These are phyloP conservation scores for Metarhizium brunneum DNA, from an alignment of 2,329 filamentous ascomycete genomes.

Conservation along the genomic window DNA sequence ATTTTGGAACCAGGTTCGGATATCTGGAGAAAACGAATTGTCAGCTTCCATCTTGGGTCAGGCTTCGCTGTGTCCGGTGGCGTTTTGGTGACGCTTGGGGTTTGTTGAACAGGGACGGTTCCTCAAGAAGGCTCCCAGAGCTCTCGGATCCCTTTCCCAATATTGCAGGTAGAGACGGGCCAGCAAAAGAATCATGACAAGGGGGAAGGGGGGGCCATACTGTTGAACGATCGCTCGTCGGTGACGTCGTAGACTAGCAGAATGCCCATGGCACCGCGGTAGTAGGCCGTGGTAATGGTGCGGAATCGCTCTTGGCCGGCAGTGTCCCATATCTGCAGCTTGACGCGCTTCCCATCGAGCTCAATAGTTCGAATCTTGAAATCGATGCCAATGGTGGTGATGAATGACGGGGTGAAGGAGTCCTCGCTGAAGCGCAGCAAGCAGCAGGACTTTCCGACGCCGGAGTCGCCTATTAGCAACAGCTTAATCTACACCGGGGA, in stretches of 20 bases:
- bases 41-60: not conserved
- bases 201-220: constrained; percentile 42
- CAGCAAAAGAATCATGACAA: not conserved
- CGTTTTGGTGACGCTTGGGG: too few species aligned
- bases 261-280: constrained; percentile 96
- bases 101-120: not conserved
- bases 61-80: not conserved
- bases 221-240: constrained; percentile 90
- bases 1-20: constrained; percentile 98
- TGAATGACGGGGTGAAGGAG: constrained; percentile 95
- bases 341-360: constrained; percentile 95
- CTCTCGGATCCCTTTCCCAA: not conserved
- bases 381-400: constrained; percentile 98
- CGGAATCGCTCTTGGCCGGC: constrained; percentile 97
- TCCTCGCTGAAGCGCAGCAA: constrained; percentile 94
- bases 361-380: constrained; percentile 99
- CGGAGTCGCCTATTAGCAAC: constrained; percentile 91
- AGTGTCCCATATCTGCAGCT: constrained; percentile 99
- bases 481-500: constrained; percentile 69
- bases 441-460: constrained; percentile 95
- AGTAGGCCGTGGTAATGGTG: constrained; percentile 98
- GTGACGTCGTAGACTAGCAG: constrained; percentile 97
- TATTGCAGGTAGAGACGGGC: not conserved
- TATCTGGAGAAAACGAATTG: constrained; percentile 52
- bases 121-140: not conserved